These are phyloP conservation scores for Coemansia aciculifera DNA, from an alignment of 192 early-diverging fungal species.

Conservation along the genomic window DNA sequence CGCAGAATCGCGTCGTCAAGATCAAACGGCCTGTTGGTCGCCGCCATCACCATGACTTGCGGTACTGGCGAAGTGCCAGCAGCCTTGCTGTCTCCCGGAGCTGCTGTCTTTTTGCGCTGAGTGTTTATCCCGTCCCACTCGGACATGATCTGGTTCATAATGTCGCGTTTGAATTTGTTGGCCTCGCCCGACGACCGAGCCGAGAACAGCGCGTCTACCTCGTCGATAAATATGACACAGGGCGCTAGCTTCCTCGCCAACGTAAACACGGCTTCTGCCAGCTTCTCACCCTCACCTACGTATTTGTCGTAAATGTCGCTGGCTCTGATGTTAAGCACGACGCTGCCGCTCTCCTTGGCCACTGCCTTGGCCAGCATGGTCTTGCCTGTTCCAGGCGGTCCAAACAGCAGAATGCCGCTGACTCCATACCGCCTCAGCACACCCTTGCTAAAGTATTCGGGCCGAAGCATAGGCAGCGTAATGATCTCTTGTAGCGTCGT, in stretches of 20 bases:
- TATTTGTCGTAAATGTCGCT: conserved; percentile 86
- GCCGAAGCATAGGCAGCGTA: conserved; percentile 74
- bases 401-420: conserved; percentile 79
- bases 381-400: conserved; percentile 86
- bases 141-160: conserved; percentile 94
- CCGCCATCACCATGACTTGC: conserved; percentile 83
- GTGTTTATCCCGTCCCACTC: conserved; percentile 91
- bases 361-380: conserved; percentile 85
- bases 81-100: conserved; percentile 6
- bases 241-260: conserved; percentile 88
- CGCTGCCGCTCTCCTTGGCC: conserved; percentile 77
- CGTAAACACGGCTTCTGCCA: conserved; percentile 90
- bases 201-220: conserved; percentile 89
- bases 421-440: conserved; percentile 68
- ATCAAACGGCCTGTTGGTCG: conserved; percentile 96
- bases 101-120: conserved; percentile 56
- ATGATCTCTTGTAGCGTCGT: conserved; percentile 85
- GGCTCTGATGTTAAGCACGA: conserved; percentile 74
- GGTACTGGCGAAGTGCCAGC: conserved; percentile 31
- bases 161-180: conserved; percentile 71
- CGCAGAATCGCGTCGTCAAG: conserved; percentile 95
- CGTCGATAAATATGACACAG: conserved; percentile 97
- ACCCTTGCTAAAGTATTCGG: conserved; percentile 73
- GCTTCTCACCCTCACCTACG: conserved; percentile 97
- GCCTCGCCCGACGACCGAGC: conserved; percentile 59